Percentiles rank a stretch among this genome's conserved stretches.
Conservation (phyloP, 1,284 basidiomycete species). For the Afroboletus lepidellus region DNA sequence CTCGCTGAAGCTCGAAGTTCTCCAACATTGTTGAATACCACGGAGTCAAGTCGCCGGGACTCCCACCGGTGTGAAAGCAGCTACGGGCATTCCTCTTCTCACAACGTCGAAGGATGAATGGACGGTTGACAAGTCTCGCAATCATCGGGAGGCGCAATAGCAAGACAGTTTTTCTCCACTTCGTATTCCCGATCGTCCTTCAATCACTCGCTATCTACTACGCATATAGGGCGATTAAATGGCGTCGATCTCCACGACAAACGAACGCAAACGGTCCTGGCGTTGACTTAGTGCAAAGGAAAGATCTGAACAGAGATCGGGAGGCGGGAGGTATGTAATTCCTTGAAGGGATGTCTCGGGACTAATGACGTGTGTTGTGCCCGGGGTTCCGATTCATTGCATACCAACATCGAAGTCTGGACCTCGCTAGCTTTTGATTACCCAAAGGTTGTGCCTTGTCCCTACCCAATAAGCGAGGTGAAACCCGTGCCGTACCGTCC, state of each 20-base stretch:
- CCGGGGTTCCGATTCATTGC: background rate
- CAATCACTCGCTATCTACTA: conserved; percentile 18
- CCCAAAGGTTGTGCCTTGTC: conserved; percentile 45
- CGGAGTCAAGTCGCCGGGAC: no score
- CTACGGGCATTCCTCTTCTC: background rate
- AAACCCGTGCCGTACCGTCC: conserved; percentile 65
- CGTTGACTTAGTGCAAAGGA: background rate
- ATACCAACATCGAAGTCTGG: conserved; percentile 45
- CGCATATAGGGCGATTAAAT: conserved; percentile 13
- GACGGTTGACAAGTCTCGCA: conserved; percentile 4
- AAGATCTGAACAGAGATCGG: conserved; percentile 25
- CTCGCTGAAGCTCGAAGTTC: no score
- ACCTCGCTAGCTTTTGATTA: conserved; percentile 49
- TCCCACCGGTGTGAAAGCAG: background rate
- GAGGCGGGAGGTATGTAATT: conserved; percentile 28
- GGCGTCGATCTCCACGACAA: conserved; percentile 5
- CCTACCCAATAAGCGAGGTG: conserved; percentile 40
- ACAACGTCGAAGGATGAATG: background rate
- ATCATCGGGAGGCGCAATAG: background rate
- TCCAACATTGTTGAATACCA: no score
- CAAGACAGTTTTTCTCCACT: conserved; percentile 2
- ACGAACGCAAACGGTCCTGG: background rate
- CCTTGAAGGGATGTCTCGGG: background rate
- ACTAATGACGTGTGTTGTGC: background rate
- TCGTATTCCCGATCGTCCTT: conserved; percentile 18